Percentiles rank a stretch among this genome's conserved stretches.
These are phyloP conservation scores for Chytriomyces sp. DNA, from an alignment of 192 early-diverging fungal genomes.

Conservation along the genomic window DNA sequence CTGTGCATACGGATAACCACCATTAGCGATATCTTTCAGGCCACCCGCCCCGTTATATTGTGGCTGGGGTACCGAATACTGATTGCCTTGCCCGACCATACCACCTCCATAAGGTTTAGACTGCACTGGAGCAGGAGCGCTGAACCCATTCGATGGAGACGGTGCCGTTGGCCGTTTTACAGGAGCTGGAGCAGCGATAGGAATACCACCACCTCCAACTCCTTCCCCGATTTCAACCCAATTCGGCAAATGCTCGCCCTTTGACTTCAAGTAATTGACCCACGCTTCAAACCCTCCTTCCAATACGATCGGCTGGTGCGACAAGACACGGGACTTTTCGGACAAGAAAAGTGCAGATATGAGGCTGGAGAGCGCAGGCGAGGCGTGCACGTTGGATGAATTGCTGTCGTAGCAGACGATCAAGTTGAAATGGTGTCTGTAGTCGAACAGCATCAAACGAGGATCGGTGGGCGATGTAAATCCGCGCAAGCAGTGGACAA, in stretches of 20 bases:
- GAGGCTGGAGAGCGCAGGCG: slow-evolving; percentile 41
- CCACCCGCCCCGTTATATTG: too few relatives aligned
- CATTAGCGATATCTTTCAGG: background rate
- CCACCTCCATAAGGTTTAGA: too few relatives aligned
- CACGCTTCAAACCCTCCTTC: slow-evolving; percentile 84
- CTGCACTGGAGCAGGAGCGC: too few relatives aligned
- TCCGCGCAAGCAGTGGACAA: slow-evolving; percentile 55
- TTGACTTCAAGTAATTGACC: slow-evolving; percentile 54
- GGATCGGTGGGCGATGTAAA: slow-evolving; percentile 66
- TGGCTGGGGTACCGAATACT: too few relatives aligned
- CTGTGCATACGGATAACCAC: background rate
- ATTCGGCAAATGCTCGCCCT: slow-evolving; percentile 19
- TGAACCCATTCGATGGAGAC: background rate
- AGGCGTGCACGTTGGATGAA: slow-evolving; percentile 48
- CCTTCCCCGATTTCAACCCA: slow-evolving; percentile 57
- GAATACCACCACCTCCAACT: slow-evolving; percentile 22
- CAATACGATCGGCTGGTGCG: slow-evolving; percentile 69
- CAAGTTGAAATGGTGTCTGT: slow-evolving; percentile 70
- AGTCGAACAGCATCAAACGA: slow-evolving; percentile 64
- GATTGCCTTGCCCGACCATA: too few relatives aligned
- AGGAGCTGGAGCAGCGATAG: slow-evolving; percentile 3
- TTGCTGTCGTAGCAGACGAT: slow-evolving; percentile 74
- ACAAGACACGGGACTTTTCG: slow-evolving; percentile 61
- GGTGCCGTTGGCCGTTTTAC: background rate
- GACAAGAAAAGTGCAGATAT: slow-evolving; percentile 61